Percentiles rank a stretch among this genome's conserved stretches.
Conservation (phyloP, 768 basidiomycete species). For the Kondoa malvinella region DNA sequence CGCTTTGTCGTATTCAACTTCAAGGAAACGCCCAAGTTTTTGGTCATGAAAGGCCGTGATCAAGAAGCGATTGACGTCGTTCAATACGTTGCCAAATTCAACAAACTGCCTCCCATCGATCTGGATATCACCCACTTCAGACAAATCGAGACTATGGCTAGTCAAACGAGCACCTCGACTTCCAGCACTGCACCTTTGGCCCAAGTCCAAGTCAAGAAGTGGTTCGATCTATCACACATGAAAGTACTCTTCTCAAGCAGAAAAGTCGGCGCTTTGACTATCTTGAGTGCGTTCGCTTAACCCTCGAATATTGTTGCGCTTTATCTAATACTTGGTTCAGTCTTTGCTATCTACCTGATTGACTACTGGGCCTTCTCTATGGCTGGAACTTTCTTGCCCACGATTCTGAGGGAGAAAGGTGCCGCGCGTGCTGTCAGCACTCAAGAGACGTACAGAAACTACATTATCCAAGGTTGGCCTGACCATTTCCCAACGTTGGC, state of each 20-base stretch:
- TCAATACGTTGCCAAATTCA: conserved; percentile 33
- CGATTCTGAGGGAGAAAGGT: conserved; percentile 32
- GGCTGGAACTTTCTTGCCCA: conserved; percentile 31
- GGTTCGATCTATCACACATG: conserved; percentile 28
- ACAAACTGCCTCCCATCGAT: conserved; percentile 30
- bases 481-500: not conserved
- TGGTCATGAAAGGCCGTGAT: conserved; percentile 33
- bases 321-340: conserved; percentile 17
- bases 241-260: conserved; percentile 32
- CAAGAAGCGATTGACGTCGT: conserved; percentile 33
- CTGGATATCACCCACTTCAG: conserved; percentile 32
- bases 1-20: conserved; percentile 35
- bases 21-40: conserved; percentile 35
- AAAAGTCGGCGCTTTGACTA: conserved; percentile 28
- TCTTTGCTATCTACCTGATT: not conserved
- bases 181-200: conserved; percentile 18
- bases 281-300: conserved; percentile 30
- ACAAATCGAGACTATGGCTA: conserved; percentile 12
- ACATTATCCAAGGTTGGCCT: conserved; percentile 24
- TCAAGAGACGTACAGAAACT: conserved; percentile 32
- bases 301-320: conserved; percentile 26
- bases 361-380: conserved; percentile 26
- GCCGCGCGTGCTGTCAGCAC: conserved; percentile 26
- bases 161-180: conserved; percentile 8
- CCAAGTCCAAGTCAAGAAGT: conserved; percentile 13